Percentiles rank a stretch among this genome's conserved stretches.
Evolutionary conservation across 2,329 filamentous ascomycete genomes (phyloP).

Genomic region (Penicillium hesseltinei): DNA sequence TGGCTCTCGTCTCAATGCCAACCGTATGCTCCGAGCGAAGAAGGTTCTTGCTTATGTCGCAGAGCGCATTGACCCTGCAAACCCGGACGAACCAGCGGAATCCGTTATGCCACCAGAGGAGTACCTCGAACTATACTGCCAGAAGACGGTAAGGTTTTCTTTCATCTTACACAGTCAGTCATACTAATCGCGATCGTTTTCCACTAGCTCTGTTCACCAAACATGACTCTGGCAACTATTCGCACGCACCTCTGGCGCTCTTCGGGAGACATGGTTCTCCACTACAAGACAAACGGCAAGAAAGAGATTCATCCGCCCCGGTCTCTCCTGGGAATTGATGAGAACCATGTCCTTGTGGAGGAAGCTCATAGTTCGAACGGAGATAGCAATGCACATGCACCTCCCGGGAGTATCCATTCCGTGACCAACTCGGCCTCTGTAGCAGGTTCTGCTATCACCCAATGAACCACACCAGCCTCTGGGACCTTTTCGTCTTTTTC

Average conservation of each 20-base stretch:
- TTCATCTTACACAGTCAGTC: neutral
- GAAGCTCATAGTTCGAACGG: conserved; percentile 22
- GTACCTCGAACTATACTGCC: conserved; percentile 92
- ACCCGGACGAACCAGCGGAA: conserved; percentile 58
- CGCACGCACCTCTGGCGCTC: conserved; percentile 92
- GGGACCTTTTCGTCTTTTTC: neutral
- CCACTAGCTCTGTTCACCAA: conserved; percentile 58
- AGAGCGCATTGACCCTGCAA: conserved; percentile 76
- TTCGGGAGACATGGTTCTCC: conserved; percentile 84
- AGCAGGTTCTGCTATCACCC: conserved; percentile 18
- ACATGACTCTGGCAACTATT: conserved; percentile 91
- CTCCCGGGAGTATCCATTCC: conserved; percentile 33
- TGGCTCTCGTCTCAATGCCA: conserved; percentile 90
- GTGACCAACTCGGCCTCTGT: conserved; percentile 32
- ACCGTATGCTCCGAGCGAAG: conserved; percentile 91
- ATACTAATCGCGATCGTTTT: conserved; percentile 21
- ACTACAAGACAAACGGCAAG: conserved; percentile 89
- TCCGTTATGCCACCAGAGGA: conserved; percentile 75
- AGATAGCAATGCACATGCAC: conserved; percentile 22
- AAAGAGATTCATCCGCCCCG: conserved; percentile 50
- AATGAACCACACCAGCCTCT: neutral
- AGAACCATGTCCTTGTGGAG: conserved; percentile 10
- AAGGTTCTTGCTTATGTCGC: conserved; percentile 92
- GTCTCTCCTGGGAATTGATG: conserved; percentile 17
- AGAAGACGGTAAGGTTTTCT: conserved; percentile 69